Conservation (phyloP, 169 alveolate genomes). For the Plasmodium sp. region DNA sequence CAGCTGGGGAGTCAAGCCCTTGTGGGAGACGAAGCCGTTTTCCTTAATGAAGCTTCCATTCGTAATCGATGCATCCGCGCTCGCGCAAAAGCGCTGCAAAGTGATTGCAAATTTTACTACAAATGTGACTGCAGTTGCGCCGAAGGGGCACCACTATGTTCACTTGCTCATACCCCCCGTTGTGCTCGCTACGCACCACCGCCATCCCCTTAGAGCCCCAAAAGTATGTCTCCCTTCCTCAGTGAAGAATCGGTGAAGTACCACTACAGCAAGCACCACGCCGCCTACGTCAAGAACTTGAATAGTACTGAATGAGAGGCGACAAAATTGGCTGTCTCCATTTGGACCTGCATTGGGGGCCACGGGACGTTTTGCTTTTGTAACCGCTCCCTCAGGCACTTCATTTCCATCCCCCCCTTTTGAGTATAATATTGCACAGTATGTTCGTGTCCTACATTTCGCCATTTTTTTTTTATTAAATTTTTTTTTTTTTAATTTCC, state of each 20-base stretch:
- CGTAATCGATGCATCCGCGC: not conserved
- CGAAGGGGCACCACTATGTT: not conserved
- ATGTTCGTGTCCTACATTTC: not conserved
- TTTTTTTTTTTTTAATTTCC: not conserved
- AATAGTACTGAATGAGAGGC: slow-evolving; percentile 74
- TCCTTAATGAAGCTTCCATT: slow-evolving; percentile 62
- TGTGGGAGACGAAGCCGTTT: slow-evolving; percentile 60
- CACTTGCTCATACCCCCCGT: not conserved
- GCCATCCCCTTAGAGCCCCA: slow-evolving; percentile 78
- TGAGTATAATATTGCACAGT: not conserved
- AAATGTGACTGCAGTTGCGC: not conserved
- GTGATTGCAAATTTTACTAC: not conserved
- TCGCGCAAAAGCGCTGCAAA: not conserved
- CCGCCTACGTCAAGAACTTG: slow-evolving; percentile 90
- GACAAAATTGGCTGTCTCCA: slow-evolving; percentile 33
- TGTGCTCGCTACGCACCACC: not conserved
- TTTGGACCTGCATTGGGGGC: not conserved
- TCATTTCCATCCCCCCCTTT: not conserved
- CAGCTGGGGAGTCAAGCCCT: slow-evolving; percentile 15
- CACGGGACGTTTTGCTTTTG: not conserved
- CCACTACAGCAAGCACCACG: slow-evolving; percentile 94
- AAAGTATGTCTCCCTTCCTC: slow-evolving; percentile 89
- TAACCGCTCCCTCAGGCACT: not conserved
- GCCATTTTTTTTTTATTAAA: not conserved
- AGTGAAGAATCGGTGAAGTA: slow-evolving; percentile 87